Conservation (phyloP, 495 filamentous ascomycete species). For the Acidiella bohemica region DNA sequence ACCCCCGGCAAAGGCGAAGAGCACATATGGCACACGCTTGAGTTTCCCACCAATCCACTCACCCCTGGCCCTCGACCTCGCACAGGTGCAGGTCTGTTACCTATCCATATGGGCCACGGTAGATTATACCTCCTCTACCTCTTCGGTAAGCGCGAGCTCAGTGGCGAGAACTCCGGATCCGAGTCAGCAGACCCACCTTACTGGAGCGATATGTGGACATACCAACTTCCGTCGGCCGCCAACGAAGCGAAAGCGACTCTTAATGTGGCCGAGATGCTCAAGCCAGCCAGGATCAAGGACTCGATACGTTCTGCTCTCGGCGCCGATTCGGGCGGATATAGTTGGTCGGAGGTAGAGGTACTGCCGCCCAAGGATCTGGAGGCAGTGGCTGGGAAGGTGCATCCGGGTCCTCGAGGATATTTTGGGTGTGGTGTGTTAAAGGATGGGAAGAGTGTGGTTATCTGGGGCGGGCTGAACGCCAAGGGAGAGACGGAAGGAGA, state of each 20-base stretch:
- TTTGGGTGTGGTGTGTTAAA: constrained; percentile 34
- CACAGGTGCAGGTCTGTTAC: constrained; percentile 32
- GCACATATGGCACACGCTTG: constrained; percentile 32
- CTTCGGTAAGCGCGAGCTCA: constrained; percentile 28
- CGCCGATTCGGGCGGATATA: constrained; percentile 29
- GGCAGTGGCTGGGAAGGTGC: constrained; percentile 33
- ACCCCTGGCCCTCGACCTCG: constrained; percentile 35
- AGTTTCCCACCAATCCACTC: constrained; percentile 36
- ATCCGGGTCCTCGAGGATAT: constrained; percentile 38
- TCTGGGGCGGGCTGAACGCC: constrained; percentile 41
- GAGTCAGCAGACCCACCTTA: constrained; percentile 3
- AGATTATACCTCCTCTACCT: constrained; percentile 41
- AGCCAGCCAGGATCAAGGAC: constrained; percentile 40
- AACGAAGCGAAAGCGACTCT: constrained; percentile 24
- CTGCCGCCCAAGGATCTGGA: constrained; percentile 30
- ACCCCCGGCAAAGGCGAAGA: constrained; percentile 23
- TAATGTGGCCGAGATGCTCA: constrained; percentile 24
- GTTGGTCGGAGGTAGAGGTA: constrained; percentile 38
- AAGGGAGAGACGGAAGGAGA: constrained; percentile 37
- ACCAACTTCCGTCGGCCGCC: constrained; percentile 34
- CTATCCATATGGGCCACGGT: constrained; percentile 37
- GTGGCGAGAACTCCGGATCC: neutral
- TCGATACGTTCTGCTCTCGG: constrained; percentile 33
- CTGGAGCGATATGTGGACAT: constrained; percentile 37
- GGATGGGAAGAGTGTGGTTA: constrained; percentile 32